Evolutionary conservation across 2,329 filamentous ascomycete genomes (phyloP).

Genomic region (Nannizziopsis barbatae): DNA sequence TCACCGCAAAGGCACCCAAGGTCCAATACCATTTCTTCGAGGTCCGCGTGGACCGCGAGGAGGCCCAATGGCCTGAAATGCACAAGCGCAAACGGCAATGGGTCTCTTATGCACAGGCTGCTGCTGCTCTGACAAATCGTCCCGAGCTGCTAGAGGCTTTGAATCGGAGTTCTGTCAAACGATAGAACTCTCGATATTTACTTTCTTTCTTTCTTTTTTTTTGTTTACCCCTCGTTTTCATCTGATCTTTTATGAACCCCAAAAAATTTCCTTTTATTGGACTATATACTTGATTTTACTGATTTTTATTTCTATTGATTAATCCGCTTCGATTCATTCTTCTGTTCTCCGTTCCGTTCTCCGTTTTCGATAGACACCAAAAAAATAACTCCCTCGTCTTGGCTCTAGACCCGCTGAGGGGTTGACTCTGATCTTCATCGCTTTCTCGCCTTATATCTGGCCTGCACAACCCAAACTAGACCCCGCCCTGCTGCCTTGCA

Average conservation of each 20-base stretch:
- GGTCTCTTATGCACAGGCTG: conserved; percentile 78
- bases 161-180: conserved; percentile 62
- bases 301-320: not conserved
- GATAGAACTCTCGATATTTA: conserved; percentile 13
- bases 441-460: not conserved
- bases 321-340: too few relatives aligned
- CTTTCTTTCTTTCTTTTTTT: not conserved
- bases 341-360: too few relatives aligned
- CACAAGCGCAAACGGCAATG: conserved; percentile 83
- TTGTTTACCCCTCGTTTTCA: too few relatives aligned
- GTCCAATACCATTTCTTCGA: conserved; percentile 53
- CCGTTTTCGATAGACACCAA: too few relatives aligned
- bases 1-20: conserved; percentile 56
- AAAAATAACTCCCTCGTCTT: too few relatives aligned
- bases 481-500: conserved; percentile 2
- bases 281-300: not conserved
- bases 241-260: conserved; percentile 14
- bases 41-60: conserved; percentile 74
- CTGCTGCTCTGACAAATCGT: conserved; percentile 59
- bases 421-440: not conserved
- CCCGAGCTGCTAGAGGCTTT: conserved; percentile 85
- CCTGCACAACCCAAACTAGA: not conserved
- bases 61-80: conserved; percentile 82
- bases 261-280: conserved; percentile 1
- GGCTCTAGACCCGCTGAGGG: too few relatives aligned